These are phyloP conservation scores for Neurospora terricola DNA, from an alignment of 495 filamentous ascomycete species.

Conservation along the genomic window DNA sequence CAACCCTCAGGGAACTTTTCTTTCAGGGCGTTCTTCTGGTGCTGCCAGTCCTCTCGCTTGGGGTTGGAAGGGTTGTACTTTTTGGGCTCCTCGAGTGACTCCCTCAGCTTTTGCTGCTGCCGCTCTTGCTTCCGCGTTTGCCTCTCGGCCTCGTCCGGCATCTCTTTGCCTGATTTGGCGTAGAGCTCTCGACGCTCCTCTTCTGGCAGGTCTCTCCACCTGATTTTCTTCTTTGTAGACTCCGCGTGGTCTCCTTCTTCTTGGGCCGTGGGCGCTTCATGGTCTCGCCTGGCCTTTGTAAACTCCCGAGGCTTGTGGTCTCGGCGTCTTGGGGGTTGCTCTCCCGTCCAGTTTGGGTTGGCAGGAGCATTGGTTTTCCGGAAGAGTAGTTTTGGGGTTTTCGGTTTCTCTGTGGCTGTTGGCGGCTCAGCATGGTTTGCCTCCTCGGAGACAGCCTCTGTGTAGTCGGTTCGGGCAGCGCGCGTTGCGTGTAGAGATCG, in stretches of 20 bases:
- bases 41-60: slow-evolving; percentile 12
- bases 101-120: not conserved
- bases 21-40: slow-evolving; percentile 20
- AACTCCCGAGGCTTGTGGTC: not conserved
- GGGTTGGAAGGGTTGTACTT: not conserved
- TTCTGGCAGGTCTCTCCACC: not conserved
- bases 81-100: not conserved
- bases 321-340: not conserved
- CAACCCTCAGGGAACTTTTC: slow-evolving; percentile 65
- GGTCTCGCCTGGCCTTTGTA: not conserved
- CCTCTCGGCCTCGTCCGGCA: not conserved
- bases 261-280: not conserved
- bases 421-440: not conserved
- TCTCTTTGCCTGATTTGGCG: not conserved
- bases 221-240: not conserved
- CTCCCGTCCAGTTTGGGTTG: not conserved
- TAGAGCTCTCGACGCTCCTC: not conserved
- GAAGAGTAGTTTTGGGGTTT: not conserved
- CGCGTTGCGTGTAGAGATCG: not conserved
- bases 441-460: not conserved
- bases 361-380: not conserved
- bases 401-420: not conserved
- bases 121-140: not conserved
- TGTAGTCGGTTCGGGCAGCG: not conserved
- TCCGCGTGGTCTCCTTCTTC: not conserved